Conservation (phyloP, 2,329 filamentous ascomycete genomes). For the Cytospora piceicola region DNA sequence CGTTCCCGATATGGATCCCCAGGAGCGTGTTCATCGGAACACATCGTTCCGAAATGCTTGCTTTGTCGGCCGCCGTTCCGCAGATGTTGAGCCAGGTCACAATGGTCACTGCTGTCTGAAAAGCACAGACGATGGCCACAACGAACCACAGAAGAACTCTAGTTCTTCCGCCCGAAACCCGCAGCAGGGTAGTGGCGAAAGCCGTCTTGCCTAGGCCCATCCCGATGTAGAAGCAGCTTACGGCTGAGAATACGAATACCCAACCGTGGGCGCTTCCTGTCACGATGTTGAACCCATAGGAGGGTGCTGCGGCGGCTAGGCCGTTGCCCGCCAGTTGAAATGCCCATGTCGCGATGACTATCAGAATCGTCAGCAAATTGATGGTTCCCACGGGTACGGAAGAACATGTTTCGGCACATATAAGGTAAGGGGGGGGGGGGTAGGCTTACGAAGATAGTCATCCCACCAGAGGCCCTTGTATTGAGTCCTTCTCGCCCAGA, state of each 20-base stretch:
- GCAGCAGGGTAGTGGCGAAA: constrained; percentile 22
- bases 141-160: constrained; percentile 15
- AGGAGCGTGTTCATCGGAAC: constrained; percentile 17
- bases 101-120: constrained; percentile 5
- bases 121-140: constrained; percentile 16
- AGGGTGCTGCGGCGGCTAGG: constrained; percentile 17
- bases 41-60: constrained; percentile 9
- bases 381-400: neutral
- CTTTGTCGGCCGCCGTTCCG: constrained; percentile 7
- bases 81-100: constrained; percentile 22
- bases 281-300: constrained; percentile 23
- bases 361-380: neutral
- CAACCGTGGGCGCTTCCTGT: constrained; percentile 14
- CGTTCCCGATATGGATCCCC: constrained; percentile 18
- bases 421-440: neutral
- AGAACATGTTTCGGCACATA: neutral
- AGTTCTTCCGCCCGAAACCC: constrained; percentile 19
- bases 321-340: constrained; percentile 21
- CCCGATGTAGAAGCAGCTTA: constrained; percentile 20
- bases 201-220: constrained; percentile 26
- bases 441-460: neutral
- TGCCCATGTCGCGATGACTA: constrained; percentile 25
- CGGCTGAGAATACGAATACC: constrained; percentile 14
- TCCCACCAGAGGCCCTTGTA: neutral
- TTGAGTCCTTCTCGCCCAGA: neutral